Evolutionary conservation across 225 moss, liverwort and hornwort species (phyloP).

Genomic region (Polytrichum commune): DNA sequence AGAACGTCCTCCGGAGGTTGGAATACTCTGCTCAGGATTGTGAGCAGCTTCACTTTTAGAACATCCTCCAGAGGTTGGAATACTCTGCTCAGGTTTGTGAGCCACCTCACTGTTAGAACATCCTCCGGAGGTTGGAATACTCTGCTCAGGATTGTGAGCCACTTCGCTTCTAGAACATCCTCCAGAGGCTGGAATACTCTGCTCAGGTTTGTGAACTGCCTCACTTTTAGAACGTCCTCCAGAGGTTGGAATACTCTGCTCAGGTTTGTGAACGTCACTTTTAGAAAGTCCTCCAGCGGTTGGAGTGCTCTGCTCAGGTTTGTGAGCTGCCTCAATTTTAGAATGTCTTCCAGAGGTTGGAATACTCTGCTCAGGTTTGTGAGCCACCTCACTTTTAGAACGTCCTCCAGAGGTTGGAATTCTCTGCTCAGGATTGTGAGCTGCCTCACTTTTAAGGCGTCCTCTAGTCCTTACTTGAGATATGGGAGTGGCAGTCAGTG

Average conservation of each 20-base stretch:
- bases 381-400: conserved; percentile 1
- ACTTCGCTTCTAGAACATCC: background rate
- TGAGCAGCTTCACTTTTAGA: background rate
- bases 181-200: background rate
- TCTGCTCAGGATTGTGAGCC: background rate
- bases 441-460: background rate
- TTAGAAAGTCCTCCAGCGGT: conserved; percentile 1
- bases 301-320: background rate
- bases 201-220: background rate
- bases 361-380: background rate
- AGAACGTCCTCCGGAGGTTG: background rate
- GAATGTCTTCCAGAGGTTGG: background rate
- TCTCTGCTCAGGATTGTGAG: conserved; percentile 1
- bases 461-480: conserved; percentile 11
- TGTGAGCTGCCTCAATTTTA: background rate
- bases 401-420: background rate
- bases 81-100: background rate
- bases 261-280: conserved; percentile 1
- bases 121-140: background rate
- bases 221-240: conserved; percentile 3
- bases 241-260: background rate
- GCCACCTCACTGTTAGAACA: background rate
- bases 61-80: background rate
- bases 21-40: conserved; percentile 1
- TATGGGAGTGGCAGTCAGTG: background rate